These are phyloP conservation scores for Diaporthe amygdali DNA, from an alignment of 2,329 filamentous ascomycete species.

Conservation along the genomic window DNA sequence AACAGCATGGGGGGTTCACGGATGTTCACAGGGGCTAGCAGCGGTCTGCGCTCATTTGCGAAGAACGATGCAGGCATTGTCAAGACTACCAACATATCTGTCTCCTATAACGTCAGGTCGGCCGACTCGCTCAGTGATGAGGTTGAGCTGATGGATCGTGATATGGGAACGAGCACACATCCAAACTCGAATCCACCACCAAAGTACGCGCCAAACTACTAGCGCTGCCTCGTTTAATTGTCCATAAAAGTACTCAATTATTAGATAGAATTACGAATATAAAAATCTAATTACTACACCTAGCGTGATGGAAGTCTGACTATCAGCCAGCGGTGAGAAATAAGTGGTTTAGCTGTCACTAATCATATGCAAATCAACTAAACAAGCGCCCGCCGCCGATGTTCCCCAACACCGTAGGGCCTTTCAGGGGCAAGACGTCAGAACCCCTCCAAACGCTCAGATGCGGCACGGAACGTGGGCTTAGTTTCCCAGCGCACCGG, in stretches of 20 bases:
- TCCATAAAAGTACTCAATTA: background rate
- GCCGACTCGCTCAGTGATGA: constrained; percentile 23
- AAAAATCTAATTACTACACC: background rate
- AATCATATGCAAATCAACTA: background rate
- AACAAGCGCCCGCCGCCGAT: background rate
- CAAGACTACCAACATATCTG: constrained; percentile 24
- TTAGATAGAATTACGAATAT: background rate
- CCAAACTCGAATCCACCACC: background rate
- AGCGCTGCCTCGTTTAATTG: background rate
- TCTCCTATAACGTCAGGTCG: constrained; percentile 16
- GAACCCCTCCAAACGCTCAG: background rate
- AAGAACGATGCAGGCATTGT: constrained; percentile 14
- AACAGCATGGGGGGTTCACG: constrained; percentile 21
- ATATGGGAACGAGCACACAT: constrained; percentile 1
- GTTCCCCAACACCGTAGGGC: background rate
- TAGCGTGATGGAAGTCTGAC: background rate
- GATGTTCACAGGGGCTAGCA: constrained; percentile 13
- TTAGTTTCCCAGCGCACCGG: background rate
- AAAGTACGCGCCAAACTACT: background rate
- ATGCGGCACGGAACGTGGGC: constrained; percentile 1
- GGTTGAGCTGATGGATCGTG: constrained; percentile 23
- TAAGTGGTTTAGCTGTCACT: background rate
- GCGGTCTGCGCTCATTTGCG: constrained; percentile 9
- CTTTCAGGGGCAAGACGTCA: background rate
- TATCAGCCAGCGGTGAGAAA: background rate